Conservation (phyloP, 2,329 filamentous ascomycete genomes). For the Ceratocystis harringtonii region DNA sequence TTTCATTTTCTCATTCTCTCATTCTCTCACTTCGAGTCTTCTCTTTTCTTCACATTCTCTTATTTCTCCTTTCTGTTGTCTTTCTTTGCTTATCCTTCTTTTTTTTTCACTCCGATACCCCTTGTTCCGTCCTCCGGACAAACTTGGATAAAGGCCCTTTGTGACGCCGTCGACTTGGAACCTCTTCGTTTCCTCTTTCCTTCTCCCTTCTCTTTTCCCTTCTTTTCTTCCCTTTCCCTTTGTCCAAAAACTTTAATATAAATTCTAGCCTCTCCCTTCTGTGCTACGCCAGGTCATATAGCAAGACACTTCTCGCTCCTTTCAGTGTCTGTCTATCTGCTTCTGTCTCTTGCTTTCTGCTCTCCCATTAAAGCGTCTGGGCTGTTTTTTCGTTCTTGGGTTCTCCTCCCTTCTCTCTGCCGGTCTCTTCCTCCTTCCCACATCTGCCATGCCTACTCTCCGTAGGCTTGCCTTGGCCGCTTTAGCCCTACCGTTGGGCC, state of each 20-base stretch:
- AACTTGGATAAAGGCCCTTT: not conserved
- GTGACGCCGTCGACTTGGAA: not conserved
- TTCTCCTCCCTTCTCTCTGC: not conserved
- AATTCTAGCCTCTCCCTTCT: conserved; percentile 12
- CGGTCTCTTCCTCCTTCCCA: not conserved
- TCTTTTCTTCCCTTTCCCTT: not conserved
- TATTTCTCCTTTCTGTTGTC: not conserved
- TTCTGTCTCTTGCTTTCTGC: not conserved
- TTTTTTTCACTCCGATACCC: not conserved
- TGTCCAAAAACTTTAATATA: conserved; percentile 8
- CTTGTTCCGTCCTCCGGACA: not conserved
- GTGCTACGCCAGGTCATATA: not conserved
- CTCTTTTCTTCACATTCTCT: not conserved
- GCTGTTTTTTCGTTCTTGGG: conserved; percentile 1
- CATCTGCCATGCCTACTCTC: not conserved
- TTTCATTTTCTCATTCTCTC: not conserved
- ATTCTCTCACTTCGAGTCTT: not conserved
- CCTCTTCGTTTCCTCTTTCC: not conserved
- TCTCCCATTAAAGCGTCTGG: not conserved
- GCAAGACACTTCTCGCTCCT: not conserved
- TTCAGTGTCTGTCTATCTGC: not conserved
- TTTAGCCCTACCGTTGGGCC: conserved; percentile 9
- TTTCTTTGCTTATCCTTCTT: not conserved
- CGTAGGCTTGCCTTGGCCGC: conserved; percentile 10
- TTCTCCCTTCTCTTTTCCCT: not conserved